Evolutionary conservation across 2,329 filamentous ascomycete genomes (phyloP).

Genomic region (Aureobasidium sp.): DNA sequence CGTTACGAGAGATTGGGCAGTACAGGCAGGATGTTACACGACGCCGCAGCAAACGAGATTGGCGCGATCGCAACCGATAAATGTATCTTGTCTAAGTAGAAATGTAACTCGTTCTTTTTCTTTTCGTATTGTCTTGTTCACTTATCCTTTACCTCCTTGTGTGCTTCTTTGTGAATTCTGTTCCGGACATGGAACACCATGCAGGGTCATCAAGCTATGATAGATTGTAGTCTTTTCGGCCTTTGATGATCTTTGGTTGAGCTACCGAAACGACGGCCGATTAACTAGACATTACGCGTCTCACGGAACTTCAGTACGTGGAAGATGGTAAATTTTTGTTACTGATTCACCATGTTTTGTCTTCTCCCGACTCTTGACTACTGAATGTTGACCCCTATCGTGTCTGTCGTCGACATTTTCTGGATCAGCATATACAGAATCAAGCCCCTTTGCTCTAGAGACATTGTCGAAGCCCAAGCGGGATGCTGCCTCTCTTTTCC

Average conservation of each 20-base stretch:
- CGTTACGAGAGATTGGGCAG: neutral
- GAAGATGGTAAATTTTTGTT: no score
- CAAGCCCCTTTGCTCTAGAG: neutral
- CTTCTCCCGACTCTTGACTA: neutral
- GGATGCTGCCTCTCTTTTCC: neutral
- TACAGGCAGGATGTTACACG: neutral
- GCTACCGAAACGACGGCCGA: no score
- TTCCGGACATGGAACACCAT: neutral
- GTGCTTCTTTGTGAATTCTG: neutral
- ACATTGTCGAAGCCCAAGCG: neutral
- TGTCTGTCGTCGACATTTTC: neutral
- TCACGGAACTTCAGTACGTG: no score
- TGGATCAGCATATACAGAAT: neutral
- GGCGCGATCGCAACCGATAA: neutral
- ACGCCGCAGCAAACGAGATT: neutral
- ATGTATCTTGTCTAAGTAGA: neutral
- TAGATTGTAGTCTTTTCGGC: neutral
- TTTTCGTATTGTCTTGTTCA: neutral
- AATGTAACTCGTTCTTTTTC: neutral
- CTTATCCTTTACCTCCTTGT: neutral
- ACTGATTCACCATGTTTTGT: no score
- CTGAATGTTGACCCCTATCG: neutral
- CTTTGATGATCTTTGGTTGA: no score
- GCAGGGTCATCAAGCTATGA: neutral
- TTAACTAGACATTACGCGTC: no score